A percentile compares a stretch with the other conserved stretches of the same genome.
These are phyloP conservation scores for Allodekkera sacchari DNA, from an alignment of 805 yeast genomes.

Conservation along the genomic window DNA sequence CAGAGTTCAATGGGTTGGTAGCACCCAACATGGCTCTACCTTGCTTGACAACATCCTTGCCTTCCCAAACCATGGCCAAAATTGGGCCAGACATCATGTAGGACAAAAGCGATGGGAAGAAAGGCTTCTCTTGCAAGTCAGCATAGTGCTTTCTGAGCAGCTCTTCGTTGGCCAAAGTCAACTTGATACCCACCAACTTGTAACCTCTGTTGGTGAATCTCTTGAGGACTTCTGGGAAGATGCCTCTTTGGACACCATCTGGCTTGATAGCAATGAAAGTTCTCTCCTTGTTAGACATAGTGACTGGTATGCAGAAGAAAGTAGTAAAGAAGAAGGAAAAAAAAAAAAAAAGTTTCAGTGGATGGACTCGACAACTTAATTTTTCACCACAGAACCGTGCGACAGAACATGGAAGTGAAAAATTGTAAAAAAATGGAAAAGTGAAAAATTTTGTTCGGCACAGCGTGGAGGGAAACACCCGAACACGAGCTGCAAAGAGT, in stretches of 20 bases:
- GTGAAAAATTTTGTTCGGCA: too few relatives aligned
- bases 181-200: constrained; percentile 94
- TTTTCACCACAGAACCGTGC: too few relatives aligned
- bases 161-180: constrained; percentile 78
- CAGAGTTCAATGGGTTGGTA: constrained; percentile 94
- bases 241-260: constrained; percentile 99
- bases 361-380: too few relatives aligned
- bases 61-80: constrained; percentile 99
- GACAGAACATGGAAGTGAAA: too few relatives aligned
- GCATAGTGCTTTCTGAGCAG: constrained; percentile 90
- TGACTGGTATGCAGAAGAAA: too few relatives aligned
- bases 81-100: constrained; percentile 99
- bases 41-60: constrained; percentile 98
- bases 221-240: constrained; percentile 78
- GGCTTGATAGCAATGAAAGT: constrained; percentile 93
- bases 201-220: constrained; percentile 97
- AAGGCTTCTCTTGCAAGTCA: constrained; percentile 92
- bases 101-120: constrained; percentile 92
- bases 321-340: constrained; percentile 1
- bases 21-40: constrained; percentile 98
- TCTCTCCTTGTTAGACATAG: constrained; percentile 66
- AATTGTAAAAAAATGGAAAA: too few relatives aligned
- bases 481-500: too few relatives aligned
- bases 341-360: neutral
- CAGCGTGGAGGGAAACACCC: too few relatives aligned